Base-by-base conservation (phyloP, 805 yeast genomes). In the Priceomyces castillae region DNA sequence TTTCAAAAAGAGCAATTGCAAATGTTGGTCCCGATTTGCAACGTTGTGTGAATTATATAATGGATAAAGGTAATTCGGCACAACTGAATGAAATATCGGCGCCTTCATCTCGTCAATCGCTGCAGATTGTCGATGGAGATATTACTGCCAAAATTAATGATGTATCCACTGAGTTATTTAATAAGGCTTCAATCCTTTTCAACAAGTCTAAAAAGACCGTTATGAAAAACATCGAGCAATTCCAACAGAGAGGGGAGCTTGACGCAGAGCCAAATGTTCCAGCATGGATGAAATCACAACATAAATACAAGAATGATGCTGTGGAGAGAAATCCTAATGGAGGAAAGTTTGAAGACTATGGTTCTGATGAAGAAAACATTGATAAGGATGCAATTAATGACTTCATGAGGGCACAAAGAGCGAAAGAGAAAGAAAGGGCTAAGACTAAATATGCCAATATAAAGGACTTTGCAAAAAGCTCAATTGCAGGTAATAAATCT, bases 221-320 rank as follows among this genome's bases (percentile, higher is more conserved):
- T 9, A 77, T 79, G 48, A 78, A 79, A 51, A 86, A 85, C 33
- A 65, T 83, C 22, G 85, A 79, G 40, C 77, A 76, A 56, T 77
- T 82, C 51, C 78, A 77, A 48, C 49, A 54, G 30, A 46, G 36
- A 19, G 25, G 34, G 2, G 14, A 35, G n/a, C 25, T 10, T n/a
- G 16, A 5, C 6, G 4, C 40, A 14, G 40, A 34, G 14, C 34
- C 28, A 11, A 34, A 30, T 30, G 16, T 46, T 23, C 95, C 95
- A 0, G 79, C 82, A 1, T 87, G 95, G 95, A 82, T 87, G 90
- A 73, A 67, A 44, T 75, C 78, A 46, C 82, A 78, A 52, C 69
- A 64, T 11, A 66, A 55, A 51, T 74, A 82, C 51, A 76, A 71
- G 43, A 65, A 66, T 9, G 62, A 59, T 17, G 74, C 73, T 3